A percentile compares a stretch with the other conserved stretches of the same genome.
These are phyloP conservation scores for Telfairia occidentalis DNA, from an alignment of 331 rosid species.

Conservation along the genomic window DNA sequence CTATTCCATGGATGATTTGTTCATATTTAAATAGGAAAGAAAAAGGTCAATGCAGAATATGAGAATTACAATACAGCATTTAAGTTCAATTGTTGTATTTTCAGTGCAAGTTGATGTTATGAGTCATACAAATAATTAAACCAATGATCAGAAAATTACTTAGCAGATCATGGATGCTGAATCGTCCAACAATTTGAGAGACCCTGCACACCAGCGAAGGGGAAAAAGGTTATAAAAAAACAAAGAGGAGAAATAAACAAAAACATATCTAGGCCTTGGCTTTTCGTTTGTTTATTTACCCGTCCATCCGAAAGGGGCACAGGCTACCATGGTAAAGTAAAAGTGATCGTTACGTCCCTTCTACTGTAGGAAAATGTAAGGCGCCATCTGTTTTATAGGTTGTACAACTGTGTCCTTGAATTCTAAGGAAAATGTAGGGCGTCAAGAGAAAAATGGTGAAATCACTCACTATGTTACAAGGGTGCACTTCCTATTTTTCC, in stretches of 20 bases:
- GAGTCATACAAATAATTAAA: neutral
- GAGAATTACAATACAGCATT: neutral
- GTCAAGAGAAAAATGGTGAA: neutral
- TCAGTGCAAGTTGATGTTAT: neutral
- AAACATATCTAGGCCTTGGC: neutral
- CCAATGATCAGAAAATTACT: neutral
- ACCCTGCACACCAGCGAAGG: neutral
- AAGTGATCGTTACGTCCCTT: neutral
- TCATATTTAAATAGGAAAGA: neutral
- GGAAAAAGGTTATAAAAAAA: neutral
- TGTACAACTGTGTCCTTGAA: too few species aligned
- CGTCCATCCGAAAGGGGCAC: neutral
- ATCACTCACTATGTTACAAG: neutral
- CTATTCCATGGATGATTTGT: neutral
- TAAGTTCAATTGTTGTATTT: neutral
- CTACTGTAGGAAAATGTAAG: neutral
- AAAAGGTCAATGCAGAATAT: neutral
- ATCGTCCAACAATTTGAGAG: neutral
- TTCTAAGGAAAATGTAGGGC: neutral
- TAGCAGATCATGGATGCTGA: neutral
- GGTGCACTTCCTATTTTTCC: slow-evolving; percentile 8
- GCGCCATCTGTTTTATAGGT: too few species aligned
- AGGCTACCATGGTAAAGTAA: neutral
- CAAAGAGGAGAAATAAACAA: neutral
- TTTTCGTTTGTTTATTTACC: neutral